Base-by-base conservation (phyloP, 495 filamentous ascomycete genomes). In the Talaromyces trachyspermus region DNA sequence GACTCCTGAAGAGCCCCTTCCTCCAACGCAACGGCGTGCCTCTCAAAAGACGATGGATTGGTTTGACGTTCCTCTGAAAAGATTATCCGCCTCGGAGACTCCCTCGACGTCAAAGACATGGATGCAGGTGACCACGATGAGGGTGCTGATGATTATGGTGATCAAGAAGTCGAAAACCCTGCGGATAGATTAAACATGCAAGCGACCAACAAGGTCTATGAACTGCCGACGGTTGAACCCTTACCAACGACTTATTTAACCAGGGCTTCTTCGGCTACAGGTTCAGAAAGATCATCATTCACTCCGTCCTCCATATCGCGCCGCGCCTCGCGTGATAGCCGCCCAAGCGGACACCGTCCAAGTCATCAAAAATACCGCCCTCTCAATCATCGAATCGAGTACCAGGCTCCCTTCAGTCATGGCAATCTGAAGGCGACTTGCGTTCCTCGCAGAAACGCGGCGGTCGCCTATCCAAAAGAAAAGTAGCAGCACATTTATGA, bases 401-500 rank as follows among this genome's bases (percentile, higher is more conserved):
- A 10, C 49, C 40, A 19, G 52, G 29, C 20, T 48, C 54, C 15
- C 46, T 54, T 7, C 51, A 60, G 33, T 14, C 49, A 30, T 49
- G 55, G 38, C 44, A 43, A 24, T 39, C 49, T 23, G 48, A 61
- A 42, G 35, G 55, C 9, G 51, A 50, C n/a, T 12, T 9, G 11
- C 47, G 9, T n/a, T 37, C 22, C 39, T 42, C 20, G 23, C 14
- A n/a, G 54, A 52, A 35, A 43, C 32, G 5, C 56, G 59, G 43
- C 14, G 55, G 51, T 30, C 35, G 55, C 0, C 27, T 68, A 50
- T 66, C 61, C 7, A 69, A 68, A 71, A 68, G 48, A 68, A 59
- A 27, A 65, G 66, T 54, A 67, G 63, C 45, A 74, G 61, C 36
- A 68, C 66, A 5, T 54, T 77, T 51, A 69, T 64, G 37, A 69